Base-by-base conservation (phyloP, 345 rosid species). In the Dipteronia dyeriana region DNA sequence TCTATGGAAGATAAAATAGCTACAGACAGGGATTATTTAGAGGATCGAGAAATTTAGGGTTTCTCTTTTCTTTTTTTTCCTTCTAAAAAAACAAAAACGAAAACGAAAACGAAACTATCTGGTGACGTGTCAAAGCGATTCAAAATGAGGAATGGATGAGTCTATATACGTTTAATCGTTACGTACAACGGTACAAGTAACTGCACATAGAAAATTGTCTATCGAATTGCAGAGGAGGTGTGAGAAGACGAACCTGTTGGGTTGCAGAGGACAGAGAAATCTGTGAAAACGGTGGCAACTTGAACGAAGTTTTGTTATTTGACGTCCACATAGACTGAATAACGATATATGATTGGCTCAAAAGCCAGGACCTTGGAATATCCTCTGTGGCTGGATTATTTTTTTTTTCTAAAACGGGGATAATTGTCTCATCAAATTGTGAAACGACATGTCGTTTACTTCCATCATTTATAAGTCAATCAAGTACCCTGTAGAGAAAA, bases 21-120 rank as follows among this genome's bases (percentile, higher is more conserved):
- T 11, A 26, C 3, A 41, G 53, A 22, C 53, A 67, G 13, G 13
- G 47, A 20, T 38, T 23, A 19, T 19, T 63, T 45, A 29, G 4
- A 49, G 47, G 20, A 49, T 64, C 26, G 49, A 74, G 49, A 49
- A 64, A 47, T 5, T 19, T 63, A 64, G 77, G 68, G 57, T 62
- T 14, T 25, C 4, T n/a, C 3, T 11, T 9, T 5, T 41, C n/a
- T n/a, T 9, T 9, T 14, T 1, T 29, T 71, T 31, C 26, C 1
- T 26, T 26, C 26, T 26, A 9, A 11, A 68, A 68, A 49, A 7
- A 14, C 23, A 49, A 51, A 51, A 51, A 41, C 45, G 7, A 41
- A 41, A 41, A 41, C 45, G 9, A 41, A 51, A 51, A 53, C 14
- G 57, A 53, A 53, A 8, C 9, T 59, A 59, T 7, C 25, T 9